Conservation (phyloP, 192 early-diverging fungal genomes). For the Entomortierella parvispora region DNA sequence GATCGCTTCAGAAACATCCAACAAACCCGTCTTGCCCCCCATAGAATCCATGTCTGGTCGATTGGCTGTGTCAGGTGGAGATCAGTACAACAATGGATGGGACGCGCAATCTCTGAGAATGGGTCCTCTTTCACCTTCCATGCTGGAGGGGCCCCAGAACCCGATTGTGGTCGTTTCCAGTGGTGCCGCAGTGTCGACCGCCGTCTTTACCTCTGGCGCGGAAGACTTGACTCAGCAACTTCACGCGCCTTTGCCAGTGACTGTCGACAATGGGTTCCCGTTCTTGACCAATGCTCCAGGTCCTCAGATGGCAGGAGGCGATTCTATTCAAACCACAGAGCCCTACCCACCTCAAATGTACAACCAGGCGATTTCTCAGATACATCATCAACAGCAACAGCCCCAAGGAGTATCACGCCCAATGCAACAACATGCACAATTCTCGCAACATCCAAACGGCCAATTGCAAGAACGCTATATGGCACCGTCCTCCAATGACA, state of each 20-base stretch:
- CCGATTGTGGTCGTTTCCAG: slow-evolving; percentile 32
- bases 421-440: slow-evolving; percentile 18
- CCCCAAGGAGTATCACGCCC: slow-evolving; percentile 9
- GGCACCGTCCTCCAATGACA: slow-evolving; percentile 7
- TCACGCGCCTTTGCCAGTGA: slow-evolving; percentile 9
- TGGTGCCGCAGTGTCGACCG: neutral
- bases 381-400: slow-evolving; percentile 9
- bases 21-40: slow-evolving; percentile 75
- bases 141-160: slow-evolving; percentile 74
- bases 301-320: slow-evolving; percentile 2
- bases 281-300: slow-evolving; percentile 20
- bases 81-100: slow-evolving; percentile 55
- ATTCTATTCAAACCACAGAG: slow-evolving; percentile 29
- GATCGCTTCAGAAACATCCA: slow-evolving; percentile 54
- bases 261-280: slow-evolving; percentile 23
- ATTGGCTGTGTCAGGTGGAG: slow-evolving; percentile 43
- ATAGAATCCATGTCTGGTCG: slow-evolving; percentile 65
- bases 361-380: slow-evolving; percentile 12
- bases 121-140: slow-evolving; percentile 81
- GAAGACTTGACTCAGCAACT: slow-evolving; percentile 21
- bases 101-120: slow-evolving; percentile 70
- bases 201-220: slow-evolving; percentile 21
- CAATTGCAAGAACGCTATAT: slow-evolving; percentile 47
- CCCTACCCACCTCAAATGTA: slow-evolving; percentile 26
- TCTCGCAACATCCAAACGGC: slow-evolving; percentile 15